Conservation (phyloP, 2,329 filamentous ascomycete genomes). For the Domatiomyces catenatus region DNA sequence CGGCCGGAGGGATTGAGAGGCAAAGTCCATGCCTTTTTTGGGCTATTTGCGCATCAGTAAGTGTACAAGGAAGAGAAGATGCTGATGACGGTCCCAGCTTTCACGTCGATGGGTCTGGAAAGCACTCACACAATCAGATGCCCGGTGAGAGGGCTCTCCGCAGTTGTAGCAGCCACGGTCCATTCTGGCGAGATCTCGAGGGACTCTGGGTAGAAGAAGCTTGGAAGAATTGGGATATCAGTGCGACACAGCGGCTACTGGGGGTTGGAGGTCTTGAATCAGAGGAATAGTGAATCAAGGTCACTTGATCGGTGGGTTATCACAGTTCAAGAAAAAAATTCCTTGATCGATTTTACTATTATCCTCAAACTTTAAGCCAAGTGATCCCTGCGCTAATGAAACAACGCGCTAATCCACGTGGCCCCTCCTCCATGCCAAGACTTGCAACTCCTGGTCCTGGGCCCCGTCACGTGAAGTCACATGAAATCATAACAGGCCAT, state of each 20-base stretch:
- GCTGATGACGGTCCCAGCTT: background rate
- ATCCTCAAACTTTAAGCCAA: background rate
- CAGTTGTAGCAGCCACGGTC: constrained; percentile 46
- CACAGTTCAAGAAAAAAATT: background rate
- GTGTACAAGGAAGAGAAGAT: background rate
- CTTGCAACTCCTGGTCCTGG: constrained; percentile 19
- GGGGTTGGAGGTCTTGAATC: background rate
- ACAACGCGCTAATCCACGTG: background rate
- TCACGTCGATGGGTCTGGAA: constrained; percentile 60
- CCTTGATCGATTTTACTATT: background rate
- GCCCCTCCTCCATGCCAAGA: background rate
- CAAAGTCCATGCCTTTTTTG: background rate
- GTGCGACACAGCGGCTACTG: background rate
- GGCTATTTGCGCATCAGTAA: background rate
- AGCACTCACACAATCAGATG: constrained; percentile 74
- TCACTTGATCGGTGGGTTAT: background rate
- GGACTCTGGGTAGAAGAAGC: background rate
- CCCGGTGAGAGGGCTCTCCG: constrained; percentile 31
- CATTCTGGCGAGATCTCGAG: constrained; percentile 22
- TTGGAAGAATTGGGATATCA: background rate
- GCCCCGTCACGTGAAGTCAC: constrained; percentile 20
- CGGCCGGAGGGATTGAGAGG: background rate
- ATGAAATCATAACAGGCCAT: constrained; percentile 82
- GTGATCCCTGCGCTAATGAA: background rate
- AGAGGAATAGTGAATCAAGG: background rate